Percentiles rank a stretch among this genome's conserved stretches.
Evolutionary conservation across 768 basidiomycete genomes (phyloP).

Genomic region (Tricholoma sp.): DNA sequence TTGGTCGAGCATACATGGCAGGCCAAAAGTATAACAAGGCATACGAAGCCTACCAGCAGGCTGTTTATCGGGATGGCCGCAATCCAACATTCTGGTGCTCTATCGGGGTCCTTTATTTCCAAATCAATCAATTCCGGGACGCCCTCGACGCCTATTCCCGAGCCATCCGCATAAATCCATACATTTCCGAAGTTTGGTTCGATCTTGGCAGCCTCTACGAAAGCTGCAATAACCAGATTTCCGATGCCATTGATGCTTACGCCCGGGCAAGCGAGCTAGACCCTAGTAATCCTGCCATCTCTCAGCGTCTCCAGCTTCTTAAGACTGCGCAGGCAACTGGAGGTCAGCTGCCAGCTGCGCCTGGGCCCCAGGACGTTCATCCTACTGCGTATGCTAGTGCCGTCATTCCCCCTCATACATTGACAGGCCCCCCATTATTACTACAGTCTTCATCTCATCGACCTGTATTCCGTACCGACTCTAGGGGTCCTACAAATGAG

Average conservation of each 20-base stretch:
- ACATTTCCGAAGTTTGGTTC: conserved; percentile 95
- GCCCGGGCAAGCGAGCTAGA: conserved; percentile 93
- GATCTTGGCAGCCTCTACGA: conserved; percentile 97
- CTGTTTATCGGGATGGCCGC: conserved; percentile 96
- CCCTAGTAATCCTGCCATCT: conserved; percentile 77
- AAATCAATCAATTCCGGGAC: conserved; percentile 99
- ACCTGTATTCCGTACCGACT: conserved; percentile 61
- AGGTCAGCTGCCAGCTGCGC: conserved; percentile 75
- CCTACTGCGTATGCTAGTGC: conserved; percentile 89
- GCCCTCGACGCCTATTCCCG: conserved; percentile 98
- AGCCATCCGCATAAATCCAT: conserved; percentile 97
- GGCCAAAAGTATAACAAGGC: conserved; percentile 99
- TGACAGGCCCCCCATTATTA: conserved; percentile 64
- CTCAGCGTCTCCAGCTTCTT: conserved; percentile 72
- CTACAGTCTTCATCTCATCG: conserved; percentile 48
- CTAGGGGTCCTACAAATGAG: conserved; percentile 54
- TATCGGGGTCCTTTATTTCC: conserved; percentile 98
- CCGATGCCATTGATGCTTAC: conserved; percentile 98
- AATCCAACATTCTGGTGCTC: conserved; percentile 99
- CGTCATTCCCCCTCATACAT: conserved; percentile 63
- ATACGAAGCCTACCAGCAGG: conserved; percentile 99
- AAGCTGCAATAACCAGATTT: conserved; percentile 98
- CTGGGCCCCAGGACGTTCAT: conserved; percentile 92
- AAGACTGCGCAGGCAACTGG: conserved; percentile 77
- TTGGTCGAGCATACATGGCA: conserved; percentile 98